Conservation (phyloP, 306 rosid genomes). For the Acmispon strigosus region DNA sequence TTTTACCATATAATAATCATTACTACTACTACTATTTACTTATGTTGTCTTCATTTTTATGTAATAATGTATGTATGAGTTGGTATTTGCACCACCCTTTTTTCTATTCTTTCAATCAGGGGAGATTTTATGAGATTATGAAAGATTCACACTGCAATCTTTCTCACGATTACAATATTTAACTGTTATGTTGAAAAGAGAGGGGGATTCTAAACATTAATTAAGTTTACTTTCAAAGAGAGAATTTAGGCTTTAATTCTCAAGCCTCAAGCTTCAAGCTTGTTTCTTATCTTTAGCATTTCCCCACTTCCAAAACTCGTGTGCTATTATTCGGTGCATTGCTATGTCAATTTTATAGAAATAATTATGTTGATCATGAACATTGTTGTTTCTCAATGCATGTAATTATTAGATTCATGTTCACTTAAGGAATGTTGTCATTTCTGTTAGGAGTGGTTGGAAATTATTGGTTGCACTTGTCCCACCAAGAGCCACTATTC, state of each 20-base stretch:
- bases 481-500: constrained; percentile 37
- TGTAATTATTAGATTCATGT: constrained; percentile 23
- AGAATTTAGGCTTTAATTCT: constrained; percentile 21
- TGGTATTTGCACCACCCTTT: not conserved
- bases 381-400: constrained; percentile 10
- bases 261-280: not conserved
- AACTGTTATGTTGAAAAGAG: constrained; percentile 29
- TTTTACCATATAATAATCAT: constrained; percentile 24
- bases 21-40: constrained; percentile 17
- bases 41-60: constrained; percentile 2
- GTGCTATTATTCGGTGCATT: too few species aligned
- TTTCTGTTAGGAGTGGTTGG: constrained; percentile 25
- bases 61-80: too few species aligned
- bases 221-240: constrained; percentile 4
- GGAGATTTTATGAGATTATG: constrained; percentile 55
- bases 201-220: constrained; percentile 27
- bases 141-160: constrained; percentile 46
- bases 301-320: not conserved
- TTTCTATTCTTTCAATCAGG: constrained; percentile 31
- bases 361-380: constrained; percentile 22
- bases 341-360: constrained; percentile 19
- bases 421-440: constrained; percentile 26
- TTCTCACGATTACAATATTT: constrained; percentile 55
- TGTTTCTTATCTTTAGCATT: not conserved
- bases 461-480: constrained; percentile 35